phyloP scores from a whole-genome alignment of 805 yeast species.

The Saturnispora mendoncae region DNA sequence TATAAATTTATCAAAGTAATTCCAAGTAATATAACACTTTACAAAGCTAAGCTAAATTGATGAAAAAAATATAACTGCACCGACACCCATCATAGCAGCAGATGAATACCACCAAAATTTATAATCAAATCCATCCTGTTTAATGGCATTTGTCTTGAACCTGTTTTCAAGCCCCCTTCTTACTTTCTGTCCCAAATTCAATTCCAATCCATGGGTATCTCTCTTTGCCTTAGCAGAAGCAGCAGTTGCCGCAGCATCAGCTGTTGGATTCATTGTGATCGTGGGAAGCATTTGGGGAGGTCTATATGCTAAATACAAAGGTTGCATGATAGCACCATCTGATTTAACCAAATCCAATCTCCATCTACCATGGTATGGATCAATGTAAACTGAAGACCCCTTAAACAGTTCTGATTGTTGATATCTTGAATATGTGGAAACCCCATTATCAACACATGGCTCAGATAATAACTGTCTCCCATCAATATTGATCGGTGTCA shows the following conservation, averaged over 20 bases:
- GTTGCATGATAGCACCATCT: slow-evolving; percentile 76
- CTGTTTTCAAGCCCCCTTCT: slow-evolving; percentile 74
- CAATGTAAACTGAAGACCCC: slow-evolving; percentile 51
- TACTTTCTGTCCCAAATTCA: slow-evolving; percentile 34
- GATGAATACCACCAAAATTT: slow-evolving; percentile 52
- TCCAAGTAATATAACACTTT: neutral
- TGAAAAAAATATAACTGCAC: slow-evolving; percentile 23
- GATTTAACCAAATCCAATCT: slow-evolving; percentile 64
- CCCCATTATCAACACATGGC: slow-evolving; percentile 65
- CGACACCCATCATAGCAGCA: slow-evolving; percentile 31
- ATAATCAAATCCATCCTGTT: slow-evolving; percentile 30
- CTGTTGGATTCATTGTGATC: slow-evolving; percentile 77
- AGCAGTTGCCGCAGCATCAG: slow-evolving; percentile 24
- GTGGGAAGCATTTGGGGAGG: slow-evolving; percentile 98
- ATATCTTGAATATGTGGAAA: slow-evolving; percentile 63
- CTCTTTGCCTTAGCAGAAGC: slow-evolving; percentile 10
- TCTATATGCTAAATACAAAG: slow-evolving; percentile 81
- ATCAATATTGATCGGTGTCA: slow-evolving; percentile 75
- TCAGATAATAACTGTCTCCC: slow-evolving; percentile 86
- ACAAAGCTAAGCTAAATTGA: neutral
- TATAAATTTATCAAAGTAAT: neutral
- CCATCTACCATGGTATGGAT: slow-evolving; percentile 77
- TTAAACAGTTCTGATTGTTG: slow-evolving; percentile 54
- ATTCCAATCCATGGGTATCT: slow-evolving; percentile 18
- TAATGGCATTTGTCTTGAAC: slow-evolving; percentile 66